Percentiles rank a stretch among this genome's conserved stretches.
These are phyloP conservation scores for Rutstroemia sp. DNA, from an alignment of 2,329 filamentous ascomycete species.

Conservation along the genomic window DNA sequence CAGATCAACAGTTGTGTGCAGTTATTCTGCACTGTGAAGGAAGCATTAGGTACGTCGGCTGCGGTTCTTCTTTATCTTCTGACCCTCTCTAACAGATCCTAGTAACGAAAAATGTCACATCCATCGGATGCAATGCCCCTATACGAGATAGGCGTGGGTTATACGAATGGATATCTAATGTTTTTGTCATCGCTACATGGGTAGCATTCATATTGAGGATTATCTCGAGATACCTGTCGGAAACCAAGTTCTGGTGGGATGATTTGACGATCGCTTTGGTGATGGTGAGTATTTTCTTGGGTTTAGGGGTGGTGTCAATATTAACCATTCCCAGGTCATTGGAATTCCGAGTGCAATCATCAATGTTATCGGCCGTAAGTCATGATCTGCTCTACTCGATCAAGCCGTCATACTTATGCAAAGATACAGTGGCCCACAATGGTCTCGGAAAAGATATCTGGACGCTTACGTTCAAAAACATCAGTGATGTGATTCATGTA, in stretches of 20 bases:
- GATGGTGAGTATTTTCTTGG: background rate
- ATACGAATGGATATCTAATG: background rate
- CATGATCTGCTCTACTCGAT: background rate
- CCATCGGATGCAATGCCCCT: background rate
- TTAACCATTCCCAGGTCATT: background rate
- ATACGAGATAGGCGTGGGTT: background rate
- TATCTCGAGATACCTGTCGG: background rate
- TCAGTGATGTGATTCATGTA: constrained; percentile 13
- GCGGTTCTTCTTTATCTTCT: background rate
- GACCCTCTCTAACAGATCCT: background rate
- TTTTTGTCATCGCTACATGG: constrained; percentile 1
- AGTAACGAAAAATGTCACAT: constrained; percentile 3
- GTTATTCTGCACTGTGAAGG: background rate
- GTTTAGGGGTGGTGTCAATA: background rate
- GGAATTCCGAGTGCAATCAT: constrained; percentile 2
- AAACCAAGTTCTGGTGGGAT: constrained; percentile 2
- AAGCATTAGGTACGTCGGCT: background rate
- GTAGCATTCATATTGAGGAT: background rate
- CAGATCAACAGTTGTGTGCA: background rate
- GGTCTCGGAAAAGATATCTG: constrained; percentile 17
- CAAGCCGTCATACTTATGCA: background rate
- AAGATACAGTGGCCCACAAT: constrained; percentile 6
- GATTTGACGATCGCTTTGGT: background rate
- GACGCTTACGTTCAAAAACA: constrained; percentile 11
- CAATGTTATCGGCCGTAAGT: constrained; percentile 3